Base-by-base conservation (phyloP, 2,329 filamentous ascomycete species). In the Colletotrichum limetticola region DNA sequence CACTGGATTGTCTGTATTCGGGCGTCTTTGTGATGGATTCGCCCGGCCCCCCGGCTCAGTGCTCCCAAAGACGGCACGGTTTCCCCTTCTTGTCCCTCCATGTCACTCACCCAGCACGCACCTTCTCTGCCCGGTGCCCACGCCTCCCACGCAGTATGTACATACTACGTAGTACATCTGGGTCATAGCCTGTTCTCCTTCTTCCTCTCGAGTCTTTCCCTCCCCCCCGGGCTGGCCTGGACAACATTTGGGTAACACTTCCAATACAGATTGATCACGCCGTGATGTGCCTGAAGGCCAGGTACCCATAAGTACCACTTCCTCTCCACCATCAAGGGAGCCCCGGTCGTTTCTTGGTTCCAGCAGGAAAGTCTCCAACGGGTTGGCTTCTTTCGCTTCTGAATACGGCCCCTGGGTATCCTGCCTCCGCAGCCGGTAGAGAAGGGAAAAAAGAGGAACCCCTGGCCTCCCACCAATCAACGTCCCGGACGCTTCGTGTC, bases 401-500 rank as follows among this genome's bases (percentile, higher is more conserved):
- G 46, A 24, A 59, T 66, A 66, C 53, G 37, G 57, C 61, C 62
- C 56, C 57, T 60, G 53, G 42, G 42, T 46, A 37, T 64, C 52
- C 66, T 68, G 49, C 66, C 52, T 68, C 66, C 59, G 55, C 26
- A 26, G 55, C 62, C 30, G 62, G 53, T 66, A 67, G 53, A 61
- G 22, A 59, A 60, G 30, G 22, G 49, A 30, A 28, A 52, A 52
- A 46, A 57, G 35, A 46, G 53, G 59, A 59, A n/a, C 26, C 68
- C 42, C 65, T 14, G 9, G 28, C 55, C 9, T 42, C 11, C 55
- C 70, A 70, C 70, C 70, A 72, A 72, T 72, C 32, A 30, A 46
- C 46, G 19, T 55, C 52, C 60, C 60, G 66, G 66, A 56, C 46
- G 28, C 55, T 65, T 70, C 70, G 66, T 70, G 70, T 70, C 70